phyloP scores from a whole-genome alignment of 1,284 basidiomycete species.

The Irpex lacteus region DNA sequence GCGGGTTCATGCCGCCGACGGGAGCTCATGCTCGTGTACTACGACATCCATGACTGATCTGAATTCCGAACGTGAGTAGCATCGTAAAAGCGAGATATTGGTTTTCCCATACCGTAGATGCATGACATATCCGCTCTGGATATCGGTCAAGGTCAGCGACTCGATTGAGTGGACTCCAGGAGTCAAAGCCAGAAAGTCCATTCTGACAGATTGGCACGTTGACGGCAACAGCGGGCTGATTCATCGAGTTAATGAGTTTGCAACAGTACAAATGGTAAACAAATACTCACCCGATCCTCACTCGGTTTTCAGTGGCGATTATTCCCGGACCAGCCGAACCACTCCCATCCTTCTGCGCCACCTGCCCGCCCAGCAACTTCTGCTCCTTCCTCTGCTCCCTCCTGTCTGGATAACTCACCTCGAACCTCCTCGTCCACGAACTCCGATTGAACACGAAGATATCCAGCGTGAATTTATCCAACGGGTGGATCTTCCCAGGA shows the following conservation, averaged over 20 bases:
- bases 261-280: not conserved
- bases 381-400: slow-evolving; percentile 42
- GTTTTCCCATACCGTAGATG: slow-evolving; percentile 58
- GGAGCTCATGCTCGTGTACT: slow-evolving; percentile 44
- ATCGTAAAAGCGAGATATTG: not conserved
- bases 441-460: slow-evolving; percentile 88
- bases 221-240: slow-evolving; percentile 73
- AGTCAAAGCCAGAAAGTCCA: slow-evolving; percentile 79
- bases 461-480: slow-evolving; percentile 79
- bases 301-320: slow-evolving; percentile 76
- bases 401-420: slow-evolving; percentile 66
- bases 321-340: slow-evolving; percentile 48
- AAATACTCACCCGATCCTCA: slow-evolving; percentile 71
- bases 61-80: not conserved
- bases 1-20: not conserved
- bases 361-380: slow-evolving; percentile 14
- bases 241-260: not conserved
- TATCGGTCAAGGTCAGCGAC: slow-evolving; percentile 68
- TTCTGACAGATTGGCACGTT: slow-evolving; percentile 82
- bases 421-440: slow-evolving; percentile 74
- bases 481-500: slow-evolving; percentile 55
- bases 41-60: slow-evolving; percentile 70
- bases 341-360: slow-evolving; percentile 2
- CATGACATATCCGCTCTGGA: slow-evolving; percentile 69
- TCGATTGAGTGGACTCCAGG: slow-evolving; percentile 81